Evolutionary conservation across 306 rosid species (phyloP).

Genomic region (barrel medic (Medicago truncatula)): MtrunA17r5.0-ANR NC_053042.1:42287001-42287500

Average conservation of each 20-base stretch:
- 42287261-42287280: background rate
- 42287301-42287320: conserved; percentile 73
- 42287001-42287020: conserved; percentile 78
- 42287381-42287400: conserved; percentile 14
- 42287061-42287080: conserved; percentile 64
- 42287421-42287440: conserved; percentile 5
- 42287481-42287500: conserved; percentile 89
- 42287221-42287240: background rate
- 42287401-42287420: background rate
- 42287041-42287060: conserved; percentile 81
- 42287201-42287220: background rate
- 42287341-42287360: conserved; percentile 96
- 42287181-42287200: conserved; percentile 77
- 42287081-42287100: conserved; percentile 73
- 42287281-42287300: background rate
- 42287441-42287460: conserved; percentile 26
- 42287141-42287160: conserved; percentile 68
- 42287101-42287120: conserved; percentile 80
- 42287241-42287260: background rate
- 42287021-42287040: conserved; percentile 78
- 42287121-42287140: conserved; percentile 82
- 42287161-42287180: conserved; percentile 82
- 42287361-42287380: conserved; percentile 97
- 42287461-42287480: conserved; percentile 99
- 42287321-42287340: conserved; percentile 96